Evolutionary conservation across 345 rosid genomes (phyloP), one percentile per base, ranked within the genome.

Genomic region (Pugionium cornutum): DNA sequence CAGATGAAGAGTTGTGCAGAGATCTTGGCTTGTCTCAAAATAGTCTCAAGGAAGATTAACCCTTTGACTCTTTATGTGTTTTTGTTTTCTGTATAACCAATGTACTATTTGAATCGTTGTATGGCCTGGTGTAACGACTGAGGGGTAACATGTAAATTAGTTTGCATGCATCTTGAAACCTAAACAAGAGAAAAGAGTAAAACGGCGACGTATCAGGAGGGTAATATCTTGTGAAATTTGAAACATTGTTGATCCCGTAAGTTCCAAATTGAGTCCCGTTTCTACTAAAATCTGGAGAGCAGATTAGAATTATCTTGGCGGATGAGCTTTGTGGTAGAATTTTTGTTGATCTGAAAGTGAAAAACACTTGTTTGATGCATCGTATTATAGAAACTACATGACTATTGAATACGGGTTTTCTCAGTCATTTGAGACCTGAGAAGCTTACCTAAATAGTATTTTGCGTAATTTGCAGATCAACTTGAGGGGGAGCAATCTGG

Each of bases 1-100:
- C 92, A 1, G 99, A 90, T 60, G 92, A 88, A 72, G 91, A 83
- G 79, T 86, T 76, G 54, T 51, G 83, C 40, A 77, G 76, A 66
- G 99, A 86, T 71, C 99, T 94, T 49, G 95, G 97, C 41, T 78
- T 88, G 79, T 58, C 80, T 0, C 50, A 39, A 32, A 62, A 54
- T 53, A 11, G 53, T 28, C 58, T 45, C 62, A 67, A 68, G 62
- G 29, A 63, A 68, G 64, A 68, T 54, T 65, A 33, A 73, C 30
- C 28, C 3, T 10, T 62, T 11, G 56, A 53, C 54, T 60, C 9
- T 18, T 73, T 18, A 18, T 18, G 18, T 18, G 18, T 37, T 18
- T 37, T 2, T 3, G 4, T 31, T 4, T 2, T 60, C 39, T 58
- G 66, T 50, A 58, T 68, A 48, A 31, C 39, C 27, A 46, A 0